phyloP scores from a whole-genome alignment of 345 rosid genomes.

The Aquilaria sinensis region DNA sequence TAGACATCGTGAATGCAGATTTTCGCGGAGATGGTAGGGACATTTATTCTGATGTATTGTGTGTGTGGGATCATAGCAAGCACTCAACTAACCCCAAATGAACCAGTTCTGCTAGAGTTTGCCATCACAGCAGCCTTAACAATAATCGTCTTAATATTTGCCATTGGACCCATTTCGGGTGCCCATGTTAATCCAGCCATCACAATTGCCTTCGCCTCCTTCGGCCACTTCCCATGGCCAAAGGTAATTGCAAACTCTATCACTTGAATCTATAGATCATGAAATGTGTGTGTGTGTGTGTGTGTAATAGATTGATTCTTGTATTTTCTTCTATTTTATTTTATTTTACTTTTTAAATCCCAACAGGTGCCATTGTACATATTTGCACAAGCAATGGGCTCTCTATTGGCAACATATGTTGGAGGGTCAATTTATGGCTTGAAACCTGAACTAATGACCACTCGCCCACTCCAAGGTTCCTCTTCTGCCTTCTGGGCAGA shows the following conservation, averaged over 20 bases:
- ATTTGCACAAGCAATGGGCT: conserved; percentile 62
- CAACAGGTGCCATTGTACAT: conserved; percentile 71
- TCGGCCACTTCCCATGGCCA: conserved; percentile 71
- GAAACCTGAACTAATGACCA: conserved; percentile 46
- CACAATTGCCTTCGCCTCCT: conserved; percentile 66
- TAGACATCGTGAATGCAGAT: conserved; percentile 31
- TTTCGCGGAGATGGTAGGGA: conserved; percentile 66
- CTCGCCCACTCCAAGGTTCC: conserved; percentile 46
- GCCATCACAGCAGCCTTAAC: conserved; percentile 70
- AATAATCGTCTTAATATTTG: conserved; percentile 49
- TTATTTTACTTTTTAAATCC: not conserved
- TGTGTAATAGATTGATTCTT: not conserved
- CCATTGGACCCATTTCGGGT: conserved; percentile 74
- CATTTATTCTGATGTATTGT: conserved; percentile 73
- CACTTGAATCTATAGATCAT: not conserved
- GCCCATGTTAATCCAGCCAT: conserved; percentile 89
- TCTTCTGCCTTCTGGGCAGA: conserved; percentile 76
- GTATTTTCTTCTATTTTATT: not conserved
- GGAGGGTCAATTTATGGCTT: conserved; percentile 52
- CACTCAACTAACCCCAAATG: conserved; percentile 44
- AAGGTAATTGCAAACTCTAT: conserved; percentile 29
- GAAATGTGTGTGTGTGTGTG: not conserved
- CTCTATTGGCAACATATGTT: conserved; percentile 47
- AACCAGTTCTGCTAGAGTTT: conserved; percentile 63
- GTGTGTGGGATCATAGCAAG: conserved; percentile 63